Conservation (phyloP, 2,329 filamentous ascomycete species). For the Myriosclerotinia duriaeana region DNA sequence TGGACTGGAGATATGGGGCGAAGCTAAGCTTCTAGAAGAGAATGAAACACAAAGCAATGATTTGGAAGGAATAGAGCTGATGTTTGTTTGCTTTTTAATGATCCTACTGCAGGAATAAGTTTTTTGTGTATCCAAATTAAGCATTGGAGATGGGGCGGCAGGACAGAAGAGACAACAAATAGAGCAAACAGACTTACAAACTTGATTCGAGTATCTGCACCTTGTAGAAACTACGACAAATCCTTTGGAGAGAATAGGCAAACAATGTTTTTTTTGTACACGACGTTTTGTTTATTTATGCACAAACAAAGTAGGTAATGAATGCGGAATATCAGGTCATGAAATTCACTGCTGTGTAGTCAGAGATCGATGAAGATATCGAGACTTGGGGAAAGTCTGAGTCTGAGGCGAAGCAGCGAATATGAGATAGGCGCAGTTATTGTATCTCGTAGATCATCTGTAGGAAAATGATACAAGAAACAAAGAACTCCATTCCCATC, state of each 20-base stretch:
- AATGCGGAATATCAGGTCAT: neutral
- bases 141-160: neutral
- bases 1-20: constrained; percentile 25
- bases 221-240: constrained; percentile 14
- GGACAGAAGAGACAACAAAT: constrained; percentile 12
- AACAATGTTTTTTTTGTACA: constrained; percentile 6
- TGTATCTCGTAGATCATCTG: neutral
- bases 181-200: constrained; percentile 21
- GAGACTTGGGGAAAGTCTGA: constrained; percentile 1
- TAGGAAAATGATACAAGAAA: neutral
- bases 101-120: constrained; percentile 19
- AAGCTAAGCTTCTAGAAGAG: constrained; percentile 27
- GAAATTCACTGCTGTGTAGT: neutral
- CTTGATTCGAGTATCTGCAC: constrained; percentile 16
- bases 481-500: neutral
- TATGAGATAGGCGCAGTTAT: constrained; percentile 12
- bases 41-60: constrained; percentile 10
- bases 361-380: neutral
- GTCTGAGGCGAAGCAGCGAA: constrained; percentile 14
- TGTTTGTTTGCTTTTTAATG: constrained; percentile 21
- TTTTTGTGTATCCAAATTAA: constrained; percentile 19
- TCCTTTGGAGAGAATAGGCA: constrained; percentile 1
- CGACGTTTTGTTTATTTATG: constrained; percentile 14
- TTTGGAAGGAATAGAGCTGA: constrained; percentile 11
- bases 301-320: neutral